phyloP scores from a whole-genome alignment of 148 eudicot species.

The Vaccinium vitisidaea region DNA sequence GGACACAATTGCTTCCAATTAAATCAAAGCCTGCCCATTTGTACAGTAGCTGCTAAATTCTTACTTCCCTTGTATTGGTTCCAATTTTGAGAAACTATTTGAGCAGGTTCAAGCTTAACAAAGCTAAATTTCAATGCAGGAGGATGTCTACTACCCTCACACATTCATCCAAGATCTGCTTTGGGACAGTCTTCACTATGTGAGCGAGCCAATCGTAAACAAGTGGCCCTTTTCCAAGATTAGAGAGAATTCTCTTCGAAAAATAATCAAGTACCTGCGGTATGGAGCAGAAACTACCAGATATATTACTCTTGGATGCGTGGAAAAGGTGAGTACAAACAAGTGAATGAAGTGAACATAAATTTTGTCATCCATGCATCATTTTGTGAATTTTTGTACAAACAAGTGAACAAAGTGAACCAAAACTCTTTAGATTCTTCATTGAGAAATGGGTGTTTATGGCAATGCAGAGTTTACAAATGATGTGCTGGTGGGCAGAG shows the following conservation, averaged over 20 bases:
- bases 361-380: not conserved
- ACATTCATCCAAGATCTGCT: constrained; percentile 19
- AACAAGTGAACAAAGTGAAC: not conserved
- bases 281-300: constrained; percentile 15
- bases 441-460: not conserved
- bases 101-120: not conserved
- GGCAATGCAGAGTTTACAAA: not conserved
- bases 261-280: constrained; percentile 12
- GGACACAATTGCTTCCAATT: not conserved
- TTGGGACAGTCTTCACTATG: constrained; percentile 14
- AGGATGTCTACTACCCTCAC: constrained; percentile 15
- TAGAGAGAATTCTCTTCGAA: constrained; percentile 13
- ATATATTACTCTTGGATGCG: constrained; percentile 13
- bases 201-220: constrained; percentile 8
- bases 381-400: not conserved
- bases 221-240: constrained; percentile 16
- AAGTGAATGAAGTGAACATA: not conserved
- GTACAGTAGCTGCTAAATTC: not conserved
- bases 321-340: constrained; percentile 10
- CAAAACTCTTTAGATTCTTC: not conserved
- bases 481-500: constrained; percentile 20
- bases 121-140: constrained; percentile 10
- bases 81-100: not conserved
- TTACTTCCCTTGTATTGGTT: not conserved
- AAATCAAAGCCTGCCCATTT: not conserved